Evolutionary conservation across 352 stramenopile genomes (phyloP), one percentile per base, ranked within the genome.

Genomic region (Phytopythium oedochilum): DNA sequence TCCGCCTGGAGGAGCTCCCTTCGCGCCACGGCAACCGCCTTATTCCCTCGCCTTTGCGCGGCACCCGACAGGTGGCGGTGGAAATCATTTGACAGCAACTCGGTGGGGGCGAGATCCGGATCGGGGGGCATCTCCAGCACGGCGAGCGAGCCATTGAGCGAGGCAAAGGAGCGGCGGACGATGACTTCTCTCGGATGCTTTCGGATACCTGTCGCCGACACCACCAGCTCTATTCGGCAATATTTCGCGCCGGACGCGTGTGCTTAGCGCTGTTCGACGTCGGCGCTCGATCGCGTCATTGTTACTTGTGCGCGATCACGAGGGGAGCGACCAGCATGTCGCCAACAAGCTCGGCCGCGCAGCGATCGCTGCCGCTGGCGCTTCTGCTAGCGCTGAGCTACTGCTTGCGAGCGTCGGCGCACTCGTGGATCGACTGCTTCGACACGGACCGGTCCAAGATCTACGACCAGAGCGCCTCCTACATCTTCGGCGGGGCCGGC

Each of bases 381-480:
- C 7, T 36, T 11, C 40, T 47, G 11, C 40, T 47, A 11, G 22
- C 23, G 23, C 22, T 31, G 2, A 46, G 17, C 18, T 72, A 17
- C 38, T 70, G 45, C 50, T 63, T 3, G 63, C 47, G 35, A 40
- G 57, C 15, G 48, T 48, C 22, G 42, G 73, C 71, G n/a, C 81
- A 91, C 62, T 73, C 78, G 12, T 89, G 81, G 77, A 79, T 88
- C 64, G 81, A 91, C 60, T 91, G 81, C 54, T 67, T 91, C 39
- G 81, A 81, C 66, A 86, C 73, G 47, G 70, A 78, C 58, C 64
- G 75, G 50, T 71, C 60, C 11, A 85, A 85, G 52, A 49, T 90
- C 9, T 88, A 90, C 50, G 71, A 88, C 47, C 60, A 83, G 47
- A 85, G 75, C 52, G 67, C 60, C 15, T 67, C 72, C 38, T 89